Conservation (phyloP, 176 grass and related monocot species). For the Avena eriantha region DNA sequence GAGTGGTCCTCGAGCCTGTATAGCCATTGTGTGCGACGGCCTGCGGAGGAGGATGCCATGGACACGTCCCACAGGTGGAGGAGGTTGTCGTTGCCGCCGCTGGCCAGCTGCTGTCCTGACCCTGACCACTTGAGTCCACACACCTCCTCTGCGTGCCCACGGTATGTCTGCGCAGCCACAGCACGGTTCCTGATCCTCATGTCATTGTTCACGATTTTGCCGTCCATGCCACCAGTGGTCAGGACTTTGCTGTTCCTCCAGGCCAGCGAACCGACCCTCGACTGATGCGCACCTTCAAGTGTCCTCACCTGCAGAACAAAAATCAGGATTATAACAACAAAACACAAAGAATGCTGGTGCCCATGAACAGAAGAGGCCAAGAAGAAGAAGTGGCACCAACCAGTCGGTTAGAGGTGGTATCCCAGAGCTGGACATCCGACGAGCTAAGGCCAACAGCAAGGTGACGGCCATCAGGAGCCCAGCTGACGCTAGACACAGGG, state of each 20-base stretch:
- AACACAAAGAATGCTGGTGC: neutral
- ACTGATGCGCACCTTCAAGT: neutral
- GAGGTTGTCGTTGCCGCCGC: neutral
- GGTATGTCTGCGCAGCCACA: neutral
- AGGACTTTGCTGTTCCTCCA: neutral
- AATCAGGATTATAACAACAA: neutral
- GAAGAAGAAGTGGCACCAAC: too few relatives aligned
- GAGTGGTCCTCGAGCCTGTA: neutral
- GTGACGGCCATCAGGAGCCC: neutral
- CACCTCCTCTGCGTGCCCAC: neutral
- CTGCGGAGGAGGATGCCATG: neutral
- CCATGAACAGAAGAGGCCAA: neutral
- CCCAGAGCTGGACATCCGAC: neutral
- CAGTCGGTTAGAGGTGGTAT: neutral
- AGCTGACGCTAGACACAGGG: neutral
- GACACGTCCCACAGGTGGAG: neutral
- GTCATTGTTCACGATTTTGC: neutral
- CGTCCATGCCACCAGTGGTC: neutral
- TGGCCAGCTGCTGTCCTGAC: neutral
- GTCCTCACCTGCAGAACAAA: neutral
- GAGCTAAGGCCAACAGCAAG: neutral
- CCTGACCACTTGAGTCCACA: neutral
- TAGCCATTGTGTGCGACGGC: neutral
- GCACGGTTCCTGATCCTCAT: neutral
- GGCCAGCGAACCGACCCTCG: neutral